Evolutionary conservation across 805 yeast species (phyloP).

Genomic region (Cyberlindnera sargentensis): DNA sequence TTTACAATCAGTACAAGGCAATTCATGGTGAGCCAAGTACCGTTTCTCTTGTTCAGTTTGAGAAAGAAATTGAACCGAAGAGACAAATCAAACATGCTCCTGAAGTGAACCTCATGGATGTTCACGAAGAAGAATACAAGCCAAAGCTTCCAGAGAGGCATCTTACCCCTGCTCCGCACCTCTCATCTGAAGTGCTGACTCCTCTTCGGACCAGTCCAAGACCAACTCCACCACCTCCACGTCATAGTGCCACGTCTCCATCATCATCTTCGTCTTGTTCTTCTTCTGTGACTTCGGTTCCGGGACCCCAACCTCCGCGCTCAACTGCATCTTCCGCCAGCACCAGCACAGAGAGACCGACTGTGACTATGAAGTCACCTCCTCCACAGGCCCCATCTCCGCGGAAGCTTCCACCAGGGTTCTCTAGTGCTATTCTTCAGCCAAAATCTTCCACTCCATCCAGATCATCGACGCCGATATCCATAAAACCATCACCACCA

Average conservation of each 20-base stretch:
- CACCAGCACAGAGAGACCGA: conserved; percentile 3
- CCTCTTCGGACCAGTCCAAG: conserved; percentile 16
- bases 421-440: conserved; percentile 25
- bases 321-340: too few relatives aligned
- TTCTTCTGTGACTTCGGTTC: not conserved
- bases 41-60: conserved; percentile 17
- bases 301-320: too few relatives aligned
- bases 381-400: conserved; percentile 1
- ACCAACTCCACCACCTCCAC: conserved; percentile 13
- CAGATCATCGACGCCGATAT: conserved; percentile 9
- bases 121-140: conserved; percentile 10
- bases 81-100: not conserved
- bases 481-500: conserved; percentile 12
- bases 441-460: conserved; percentile 26
- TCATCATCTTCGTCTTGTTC: not conserved
- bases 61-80: not conserved
- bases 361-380: conserved; percentile 3
- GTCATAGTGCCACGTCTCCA: conserved; percentile 4
- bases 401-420: conserved; percentile 30
- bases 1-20: conserved; percentile 52
- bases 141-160: conserved; percentile 15
- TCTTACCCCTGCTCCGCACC: conserved; percentile 5
- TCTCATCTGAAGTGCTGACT: conserved; percentile 11
- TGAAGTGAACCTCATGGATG: conserved; percentile 18
- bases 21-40: conserved; percentile 23